These are phyloP conservation scores for Russula earlei DNA, from an alignment of 768 basidiomycete genomes.

Conservation along the genomic window DNA sequence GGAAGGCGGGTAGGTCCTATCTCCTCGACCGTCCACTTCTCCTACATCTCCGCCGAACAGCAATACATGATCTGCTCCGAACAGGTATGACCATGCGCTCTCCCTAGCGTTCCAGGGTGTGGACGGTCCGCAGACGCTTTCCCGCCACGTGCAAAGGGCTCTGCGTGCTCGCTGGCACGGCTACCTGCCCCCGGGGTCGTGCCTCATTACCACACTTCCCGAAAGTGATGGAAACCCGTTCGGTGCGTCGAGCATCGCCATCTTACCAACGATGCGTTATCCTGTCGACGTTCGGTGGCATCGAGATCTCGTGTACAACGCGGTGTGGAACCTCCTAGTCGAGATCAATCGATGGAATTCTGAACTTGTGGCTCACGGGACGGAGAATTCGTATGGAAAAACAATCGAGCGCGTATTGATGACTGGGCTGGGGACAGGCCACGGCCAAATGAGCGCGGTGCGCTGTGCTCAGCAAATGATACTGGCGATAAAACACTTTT, in stretches of 20 bases:
- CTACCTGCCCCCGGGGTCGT: slow-evolving; percentile 11
- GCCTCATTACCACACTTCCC: slow-evolving; percentile 8
- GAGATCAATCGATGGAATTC: slow-evolving; percentile 25
- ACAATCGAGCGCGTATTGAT: slow-evolving; percentile 16
- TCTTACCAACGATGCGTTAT: slow-evolving; percentile 29
- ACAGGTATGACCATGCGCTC: slow-evolving; percentile 15
- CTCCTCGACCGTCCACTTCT: neutral
- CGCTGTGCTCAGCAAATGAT: slow-evolving; percentile 14
- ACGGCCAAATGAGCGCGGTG: neutral
- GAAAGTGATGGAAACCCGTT: slow-evolving; percentile 2
- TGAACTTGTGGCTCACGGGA: neutral
- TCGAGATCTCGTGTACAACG: slow-evolving; percentile 29
- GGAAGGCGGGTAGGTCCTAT: slow-evolving; percentile 12
- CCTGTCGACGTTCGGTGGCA: slow-evolving; percentile 26
- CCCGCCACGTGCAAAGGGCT: slow-evolving; percentile 7
- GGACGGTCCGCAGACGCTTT: neutral
- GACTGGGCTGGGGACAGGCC: slow-evolving; percentile 20
- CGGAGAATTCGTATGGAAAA: neutral
- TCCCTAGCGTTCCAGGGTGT: slow-evolving; percentile 5
- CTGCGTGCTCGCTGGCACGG: neutral
- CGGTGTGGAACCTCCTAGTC: slow-evolving; percentile 27
- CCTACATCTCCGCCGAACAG: neutral
- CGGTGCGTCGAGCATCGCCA: slow-evolving; percentile 22
- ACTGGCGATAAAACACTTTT: slow-evolving; percentile 12
- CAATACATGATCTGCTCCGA: no score